A percentile compares a stretch with the other conserved stretches of the same genome.
phyloP scores from a whole-genome alignment of 768 basidiomycete genomes.

The Leccinum subtestaceum region DNA sequence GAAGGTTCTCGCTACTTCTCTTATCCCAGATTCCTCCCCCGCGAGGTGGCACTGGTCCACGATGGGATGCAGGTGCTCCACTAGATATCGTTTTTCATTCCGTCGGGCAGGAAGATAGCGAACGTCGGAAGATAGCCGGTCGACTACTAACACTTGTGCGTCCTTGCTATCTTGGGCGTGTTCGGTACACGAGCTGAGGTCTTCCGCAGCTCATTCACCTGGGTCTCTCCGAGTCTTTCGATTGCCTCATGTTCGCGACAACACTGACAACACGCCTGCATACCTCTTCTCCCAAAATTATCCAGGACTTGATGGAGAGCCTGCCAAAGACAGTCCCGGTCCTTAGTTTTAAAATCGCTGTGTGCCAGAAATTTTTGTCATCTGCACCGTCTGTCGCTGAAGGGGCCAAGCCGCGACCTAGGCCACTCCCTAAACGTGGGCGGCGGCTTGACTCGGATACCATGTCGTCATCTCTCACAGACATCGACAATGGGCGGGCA shows the following conservation, averaged over 20 bases:
- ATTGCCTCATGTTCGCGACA: constrained; percentile 36
- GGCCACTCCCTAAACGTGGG: constrained; percentile 32
- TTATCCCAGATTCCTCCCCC: constrained; percentile 58
- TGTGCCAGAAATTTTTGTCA: constrained; percentile 42
- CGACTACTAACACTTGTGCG: constrained; percentile 35
- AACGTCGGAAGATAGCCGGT: constrained; percentile 33
- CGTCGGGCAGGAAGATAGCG: constrained; percentile 30
- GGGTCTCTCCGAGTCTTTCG: constrained; percentile 36
- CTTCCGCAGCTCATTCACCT: constrained; percentile 40
- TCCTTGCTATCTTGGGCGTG: background rate
- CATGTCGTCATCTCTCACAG: constrained; percentile 5
- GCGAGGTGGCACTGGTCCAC: constrained; percentile 42
- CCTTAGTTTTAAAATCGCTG: constrained; percentile 41
- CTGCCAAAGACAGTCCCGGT: constrained; percentile 35
- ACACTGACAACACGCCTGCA: constrained; percentile 37
- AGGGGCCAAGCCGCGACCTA: constrained; percentile 28
- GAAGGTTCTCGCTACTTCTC: constrained; percentile 49
- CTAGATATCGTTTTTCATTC: constrained; percentile 46
- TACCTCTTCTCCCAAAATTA: constrained; percentile 27
- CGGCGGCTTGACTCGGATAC: constrained; percentile 9
- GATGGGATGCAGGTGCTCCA: constrained; percentile 55
- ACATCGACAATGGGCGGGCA: constrained; percentile 12
- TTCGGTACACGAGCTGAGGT: background rate
- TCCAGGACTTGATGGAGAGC: constrained; percentile 36
- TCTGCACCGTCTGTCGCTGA: constrained; percentile 18